phyloP scores from a whole-genome alignment of 306 rosid species.

The Pachyrhizus erosus region DNA sequence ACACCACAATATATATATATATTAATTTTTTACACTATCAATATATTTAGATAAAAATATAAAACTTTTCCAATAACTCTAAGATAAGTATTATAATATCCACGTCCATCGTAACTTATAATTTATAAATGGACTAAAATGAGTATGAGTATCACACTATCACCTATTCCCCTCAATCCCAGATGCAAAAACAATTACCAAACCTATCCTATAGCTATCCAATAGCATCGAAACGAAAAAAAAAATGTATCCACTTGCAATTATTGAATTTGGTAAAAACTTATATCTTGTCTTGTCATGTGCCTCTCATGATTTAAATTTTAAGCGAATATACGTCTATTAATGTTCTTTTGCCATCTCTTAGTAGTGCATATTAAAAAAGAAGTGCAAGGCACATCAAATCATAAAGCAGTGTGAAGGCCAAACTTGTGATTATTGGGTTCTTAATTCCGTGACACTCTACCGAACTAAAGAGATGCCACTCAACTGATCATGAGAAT shows the following conservation, averaged over 20 bases:
- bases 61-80: no score
- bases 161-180: no score
- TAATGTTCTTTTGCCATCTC: not conserved
- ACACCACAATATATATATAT: no score
- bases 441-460: not conserved
- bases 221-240: no score
- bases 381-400: not conserved
- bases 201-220: not conserved
- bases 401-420: not conserved
- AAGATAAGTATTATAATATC: no score
- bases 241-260: not conserved
- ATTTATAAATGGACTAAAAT: no score
- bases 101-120: no score
- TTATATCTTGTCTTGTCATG: not conserved
- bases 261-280: not conserved
- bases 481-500: not conserved
- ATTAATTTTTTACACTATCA: no score
- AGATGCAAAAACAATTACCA: no score
- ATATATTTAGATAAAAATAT: no score
- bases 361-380: not conserved
- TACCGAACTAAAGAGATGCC: not conserved
- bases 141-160: no score
- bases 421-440: not conserved
- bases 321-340: not conserved
- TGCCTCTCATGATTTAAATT: not conserved